Evolutionary conservation across 2,329 filamentous ascomycete species (phyloP), one percentile per base, ranked within the genome.

Genomic region (Cladosporium sphaerospermum): DNA sequence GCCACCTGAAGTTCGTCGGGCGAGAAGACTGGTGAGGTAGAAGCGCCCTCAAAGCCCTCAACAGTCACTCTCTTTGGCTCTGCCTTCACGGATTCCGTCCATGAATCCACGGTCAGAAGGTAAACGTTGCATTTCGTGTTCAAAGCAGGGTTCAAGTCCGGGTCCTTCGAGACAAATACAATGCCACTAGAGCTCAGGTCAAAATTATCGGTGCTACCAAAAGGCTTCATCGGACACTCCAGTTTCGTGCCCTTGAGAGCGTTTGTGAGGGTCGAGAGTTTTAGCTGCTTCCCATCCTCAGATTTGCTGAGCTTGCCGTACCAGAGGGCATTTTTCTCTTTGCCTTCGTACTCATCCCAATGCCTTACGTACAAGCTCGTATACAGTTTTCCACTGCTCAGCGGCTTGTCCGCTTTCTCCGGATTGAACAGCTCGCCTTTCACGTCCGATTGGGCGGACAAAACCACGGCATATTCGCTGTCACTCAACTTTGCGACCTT

Each of bases 111-210:
- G 0, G 83, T 79, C 3, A 87, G 78, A 44, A 85, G 81, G 69
- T 93, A 95, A 32, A 95, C 78, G 63, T 93, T 87, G 0, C 85
- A 85, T 63, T 91, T 92, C 5, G 89, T 95, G 67, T 87, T 82
- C 53, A 86, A 79, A 0, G 88, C 87, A 3, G 81, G 82, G 61
- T 86, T 82, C 23, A 89, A 69, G 9, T 80, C 73, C 0, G 86
- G 86, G 61, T 90, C 87, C 60, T 88, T 89, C 8, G 88, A 80
- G 9, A 89, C 81, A 62, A 91, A 91, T 6, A 84, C 80, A 49
- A 92, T 76, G 0, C 85, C 86, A 42, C 74, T 69, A 31, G 72
- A 70, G 54, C 82, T 78, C 54, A 92, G 80, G 63, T 95, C 89
- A 62, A 91, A 96, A 68, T 95, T 85, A n/a, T 82, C 80, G 0